phyloP scores from a whole-genome alignment of 2,329 filamentous ascomycete species.

The Nigrospora sphaerica region DNA sequence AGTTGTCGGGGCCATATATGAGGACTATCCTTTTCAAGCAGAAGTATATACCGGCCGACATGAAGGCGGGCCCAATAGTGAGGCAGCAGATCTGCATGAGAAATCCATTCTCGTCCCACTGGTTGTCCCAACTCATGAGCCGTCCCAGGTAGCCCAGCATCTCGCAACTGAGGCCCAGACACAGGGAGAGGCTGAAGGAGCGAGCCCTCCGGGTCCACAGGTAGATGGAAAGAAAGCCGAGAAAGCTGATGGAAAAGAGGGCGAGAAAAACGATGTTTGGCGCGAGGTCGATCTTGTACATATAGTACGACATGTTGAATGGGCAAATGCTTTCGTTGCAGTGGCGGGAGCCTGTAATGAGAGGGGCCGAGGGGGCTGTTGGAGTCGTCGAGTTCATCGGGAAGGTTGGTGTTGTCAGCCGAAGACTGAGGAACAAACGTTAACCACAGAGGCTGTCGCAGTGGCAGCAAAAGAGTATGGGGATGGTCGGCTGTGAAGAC shows the following conservation, averaged over 20 bases:
- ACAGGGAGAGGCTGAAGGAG: slow-evolving; percentile 45
- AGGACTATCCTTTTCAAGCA: slow-evolving; percentile 45
- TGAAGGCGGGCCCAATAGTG: slow-evolving; percentile 58
- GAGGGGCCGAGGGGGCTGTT: neutral
- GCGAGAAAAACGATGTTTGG: slow-evolving; percentile 46
- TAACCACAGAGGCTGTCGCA: too few species aligned
- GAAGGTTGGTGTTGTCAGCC: too few species aligned
- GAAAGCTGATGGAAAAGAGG: slow-evolving; percentile 38
- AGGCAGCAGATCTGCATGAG: slow-evolving; percentile 54
- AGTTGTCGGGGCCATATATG: slow-evolving; percentile 40
- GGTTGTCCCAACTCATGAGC: slow-evolving; percentile 46
- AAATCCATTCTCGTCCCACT: slow-evolving; percentile 39
- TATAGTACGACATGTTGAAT: slow-evolving; percentile 29
- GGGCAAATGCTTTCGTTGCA: slow-evolving; percentile 11
- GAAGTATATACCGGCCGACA: slow-evolving; percentile 58
- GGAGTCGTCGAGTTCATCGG: neutral
- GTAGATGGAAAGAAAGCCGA: slow-evolving; percentile 33
- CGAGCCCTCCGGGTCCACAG: slow-evolving; percentile 37
- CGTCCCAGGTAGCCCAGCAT: slow-evolving; percentile 53
- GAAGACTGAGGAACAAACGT: too few species aligned
- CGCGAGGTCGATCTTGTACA: slow-evolving; percentile 44
- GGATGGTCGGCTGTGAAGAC: too few species aligned
- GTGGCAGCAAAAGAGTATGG: too few species aligned
- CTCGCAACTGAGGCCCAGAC: slow-evolving; percentile 46
- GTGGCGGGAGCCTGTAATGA: slow-evolving; percentile 4